Evolutionary conservation across 176 grass and related monocot species (phyloP), one percentile per base, ranked within the genome.

Genomic region (Cocos nucifera): DNA sequence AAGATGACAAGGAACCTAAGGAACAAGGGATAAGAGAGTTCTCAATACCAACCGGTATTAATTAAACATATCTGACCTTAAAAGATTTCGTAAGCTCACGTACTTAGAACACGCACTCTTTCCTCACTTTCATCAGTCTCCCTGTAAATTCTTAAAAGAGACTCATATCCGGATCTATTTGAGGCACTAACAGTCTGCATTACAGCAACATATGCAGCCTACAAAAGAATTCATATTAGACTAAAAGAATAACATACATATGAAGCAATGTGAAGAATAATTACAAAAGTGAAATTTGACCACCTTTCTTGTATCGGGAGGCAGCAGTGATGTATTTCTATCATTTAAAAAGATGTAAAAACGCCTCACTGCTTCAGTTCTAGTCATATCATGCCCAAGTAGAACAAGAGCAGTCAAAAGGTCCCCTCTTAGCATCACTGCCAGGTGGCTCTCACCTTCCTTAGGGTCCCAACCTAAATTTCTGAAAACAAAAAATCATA

Each of bases 391-490:
- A 76, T 89, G 78, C 21, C 85, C 85, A 62, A 89, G 68, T 67
- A 44, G 73, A 23, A 89, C 81, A 79, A 89, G 85, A 58, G 81
- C 78, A 72, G n/a, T 66, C 69, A 95, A 80, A 56, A 95, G 64
- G 53, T 76, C 3, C 63, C 74, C 63, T 82, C 89, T 95, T 51
- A 95, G 81, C 85, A 95, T 85, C 28, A 62, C 71, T 70, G 88
- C 75, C 56, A 89, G 69, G 78, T 95, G 75, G 53, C 65, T 82
- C 62, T 95, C 89, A 58, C 73, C 54, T 17, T 75, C 59, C 50
- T 88, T 95, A 22, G 49, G 75, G 50, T 89, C 85, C 92, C 92
- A 97, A 48, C 84, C 92, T 71, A 97, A 81, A 51, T 77, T 97
- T 74, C 92, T 97, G 74, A 67, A 59, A 67, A 70, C 2, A 51